Base-by-base conservation (phyloP, 441 rosid genomes). In the Syzygium malaccense region DNA sequence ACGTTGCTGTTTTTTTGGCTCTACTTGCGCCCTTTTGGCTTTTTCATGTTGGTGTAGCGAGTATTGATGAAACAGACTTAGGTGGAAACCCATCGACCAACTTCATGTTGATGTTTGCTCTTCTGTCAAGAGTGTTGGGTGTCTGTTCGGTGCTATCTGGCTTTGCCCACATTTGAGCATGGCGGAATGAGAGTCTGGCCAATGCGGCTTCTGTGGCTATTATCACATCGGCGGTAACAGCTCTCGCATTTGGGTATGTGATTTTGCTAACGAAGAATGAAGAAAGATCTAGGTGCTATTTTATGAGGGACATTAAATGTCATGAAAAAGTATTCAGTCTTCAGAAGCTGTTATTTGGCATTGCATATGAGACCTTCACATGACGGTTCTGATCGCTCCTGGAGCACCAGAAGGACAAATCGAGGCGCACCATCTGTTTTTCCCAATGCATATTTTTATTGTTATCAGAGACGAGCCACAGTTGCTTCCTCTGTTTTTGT, bases 181-280 rank as follows among this genome's bases (percentile, higher is more conserved):
- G 92, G 92, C 80, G 85, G n/a, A 60, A 85, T 86, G 86, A 88
- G 57, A 91, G 90, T 79, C 87, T 90, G 80, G 92, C 91, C 10
- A 62, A 85, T 60, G 92, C 92, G 9, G n/a, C 88, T 91, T 87
- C 93, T 78, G 18, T 71, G 18, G 91, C 93, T 18, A 48, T 89
- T 78, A 37, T 91, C 45, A 85, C 92, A 2, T 92, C 62, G 60
- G 90, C 88, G 1, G 20, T 88, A 23, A 90, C 90, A 48, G 89
- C 92, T 88, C 91, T 92, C 71, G 93, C 93, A 88, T 90, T 91
- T 41, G 92, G 94, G 93, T 91, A 87, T 37, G 79, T 33, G 48
- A 33, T 20, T 33, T 68, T 19, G 26, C 48, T 20, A 9, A 33
- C 19, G 26, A 68, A 68, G 79, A 68, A 64, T 53, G 51, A 53